Evolutionary conservation across 768 basidiomycete species (phyloP).

Genomic region (Rhodotorula sphaerocarpa): DNA sequence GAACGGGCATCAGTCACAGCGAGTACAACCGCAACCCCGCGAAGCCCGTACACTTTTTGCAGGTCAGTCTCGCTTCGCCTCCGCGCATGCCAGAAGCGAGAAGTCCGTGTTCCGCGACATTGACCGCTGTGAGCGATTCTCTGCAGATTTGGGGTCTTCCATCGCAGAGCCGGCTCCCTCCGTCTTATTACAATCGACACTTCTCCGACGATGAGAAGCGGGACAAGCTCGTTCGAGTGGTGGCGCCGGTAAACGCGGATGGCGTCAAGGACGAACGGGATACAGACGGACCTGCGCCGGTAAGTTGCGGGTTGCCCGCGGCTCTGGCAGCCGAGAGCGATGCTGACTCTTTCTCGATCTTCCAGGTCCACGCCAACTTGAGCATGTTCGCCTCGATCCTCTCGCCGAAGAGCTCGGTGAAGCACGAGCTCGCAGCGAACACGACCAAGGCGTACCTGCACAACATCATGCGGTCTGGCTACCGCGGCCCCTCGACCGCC

Average conservation of each 20-base stretch:
- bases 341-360: background rate
- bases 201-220: constrained; percentile 75
- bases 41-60: constrained; percentile 21
- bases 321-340: constrained; percentile 44
- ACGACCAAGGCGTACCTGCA: constrained; percentile 70
- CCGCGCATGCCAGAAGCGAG: constrained; percentile 31
- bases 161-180: constrained; percentile 50
- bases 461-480: constrained; percentile 74
- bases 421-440: constrained; percentile 48
- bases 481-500: constrained; percentile 48
- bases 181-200: constrained; percentile 76
- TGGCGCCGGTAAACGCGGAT: constrained; percentile 60
- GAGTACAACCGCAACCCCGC: constrained; percentile 53
- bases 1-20: constrained; percentile 81
- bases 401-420: constrained; percentile 52
- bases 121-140: too few species aligned
- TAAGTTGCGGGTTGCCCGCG: constrained; percentile 25
- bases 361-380: constrained; percentile 44
- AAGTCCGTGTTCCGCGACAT: too few species aligned
- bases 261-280: constrained; percentile 61
- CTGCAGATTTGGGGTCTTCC: constrained; percentile 65
- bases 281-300: constrained; percentile 69
- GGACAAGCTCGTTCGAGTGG: constrained; percentile 62
- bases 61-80: background rate
- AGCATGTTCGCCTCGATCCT: constrained; percentile 68